These are phyloP conservation scores for Paracamarosporium sp. DNA, from an alignment of 2,329 filamentous ascomycete species.

Conservation along the genomic window DNA sequence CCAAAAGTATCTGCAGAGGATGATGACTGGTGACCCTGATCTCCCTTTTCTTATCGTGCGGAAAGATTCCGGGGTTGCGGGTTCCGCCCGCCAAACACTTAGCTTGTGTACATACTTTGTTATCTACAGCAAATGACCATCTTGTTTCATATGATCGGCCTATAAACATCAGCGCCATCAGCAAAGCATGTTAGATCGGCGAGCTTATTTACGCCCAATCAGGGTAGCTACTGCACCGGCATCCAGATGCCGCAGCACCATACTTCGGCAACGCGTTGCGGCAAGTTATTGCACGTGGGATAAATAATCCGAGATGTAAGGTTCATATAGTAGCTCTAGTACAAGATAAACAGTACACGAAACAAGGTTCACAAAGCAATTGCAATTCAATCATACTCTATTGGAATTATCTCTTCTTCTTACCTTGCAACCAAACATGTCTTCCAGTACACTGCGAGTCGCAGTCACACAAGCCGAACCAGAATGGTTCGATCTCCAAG, in stretches of 20 bases:
- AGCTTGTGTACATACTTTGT: background rate
- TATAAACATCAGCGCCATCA: background rate
- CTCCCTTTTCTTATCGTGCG: background rate
- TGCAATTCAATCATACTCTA: too few relatives aligned
- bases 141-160: background rate
- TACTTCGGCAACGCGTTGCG: background rate
- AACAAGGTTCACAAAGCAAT: background rate
- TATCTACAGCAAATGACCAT: background rate
- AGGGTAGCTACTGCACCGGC: too few relatives aligned
- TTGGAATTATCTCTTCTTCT: too few relatives aligned
- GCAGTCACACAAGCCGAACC: slow-evolving; percentile 14
- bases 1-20: background rate
- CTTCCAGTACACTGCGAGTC: background rate
- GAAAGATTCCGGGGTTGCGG: too few relatives aligned
- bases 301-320: background rate
- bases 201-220: too few relatives aligned
- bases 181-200: background rate
- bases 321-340: background rate
- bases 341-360: background rate
- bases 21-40: background rate
- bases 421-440: background rate
- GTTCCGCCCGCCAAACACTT: background rate
- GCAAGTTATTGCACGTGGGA: background rate
- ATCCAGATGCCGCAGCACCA: too few relatives aligned
- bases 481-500: slow-evolving; percentile 49